phyloP scores from a whole-genome alignment of 139 green algal genomes.

The Tetradesmus obliquus region DNA sequence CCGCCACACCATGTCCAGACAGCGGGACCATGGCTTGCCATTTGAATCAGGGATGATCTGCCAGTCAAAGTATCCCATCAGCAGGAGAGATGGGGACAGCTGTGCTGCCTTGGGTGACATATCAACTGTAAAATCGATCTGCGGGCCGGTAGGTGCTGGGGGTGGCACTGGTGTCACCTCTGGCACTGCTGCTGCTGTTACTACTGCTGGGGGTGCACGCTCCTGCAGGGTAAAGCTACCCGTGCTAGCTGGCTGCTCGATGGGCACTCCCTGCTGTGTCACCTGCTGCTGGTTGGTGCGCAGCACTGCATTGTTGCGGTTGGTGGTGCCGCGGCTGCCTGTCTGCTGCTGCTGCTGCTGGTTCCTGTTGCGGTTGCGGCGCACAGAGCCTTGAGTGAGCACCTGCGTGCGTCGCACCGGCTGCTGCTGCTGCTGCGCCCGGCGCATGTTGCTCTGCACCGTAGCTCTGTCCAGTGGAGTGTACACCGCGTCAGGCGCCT shows the following conservation, averaged over 20 bases:
- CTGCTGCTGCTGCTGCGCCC: not conserved
- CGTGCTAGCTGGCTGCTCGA: not conserved
- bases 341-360: not conserved
- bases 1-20: constrained; percentile 45
- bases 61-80: constrained; percentile 48
- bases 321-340: not conserved
- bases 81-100: constrained; percentile 38
- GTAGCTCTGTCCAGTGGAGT: not conserved
- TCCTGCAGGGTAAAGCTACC: not conserved
- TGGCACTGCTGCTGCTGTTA: not conserved
- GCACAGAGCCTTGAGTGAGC: not conserved
- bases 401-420: not conserved
- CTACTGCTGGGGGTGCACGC: not conserved
- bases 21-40: constrained; percentile 38
- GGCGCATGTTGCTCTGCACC: not conserved
- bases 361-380: not conserved
- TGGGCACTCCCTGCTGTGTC: not conserved
- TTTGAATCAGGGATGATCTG: not conserved
- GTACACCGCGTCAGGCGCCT: not conserved
- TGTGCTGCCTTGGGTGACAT: constrained; percentile 13
- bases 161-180: not conserved
- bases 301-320: not conserved
- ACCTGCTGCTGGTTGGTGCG: not conserved
- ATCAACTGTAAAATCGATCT: not conserved
- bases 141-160: not conserved